phyloP scores from a whole-genome alignment of 1,139 yeast species.

The Yarrowia galli region DNA sequence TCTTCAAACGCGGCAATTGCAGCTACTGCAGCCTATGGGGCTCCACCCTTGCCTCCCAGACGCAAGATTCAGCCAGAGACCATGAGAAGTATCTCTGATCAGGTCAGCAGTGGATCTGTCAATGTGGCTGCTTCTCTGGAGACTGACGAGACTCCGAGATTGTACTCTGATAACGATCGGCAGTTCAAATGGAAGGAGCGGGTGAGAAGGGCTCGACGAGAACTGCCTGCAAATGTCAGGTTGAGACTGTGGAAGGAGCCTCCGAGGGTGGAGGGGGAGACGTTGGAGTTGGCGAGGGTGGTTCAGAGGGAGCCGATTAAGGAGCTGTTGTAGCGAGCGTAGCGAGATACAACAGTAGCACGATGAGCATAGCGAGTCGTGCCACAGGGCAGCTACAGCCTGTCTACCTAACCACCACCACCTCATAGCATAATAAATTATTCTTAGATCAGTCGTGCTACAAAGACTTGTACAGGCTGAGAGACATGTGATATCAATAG shows the following conservation, averaged over 20 bases:
- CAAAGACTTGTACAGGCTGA: no score
- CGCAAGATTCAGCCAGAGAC: slow-evolving; percentile 19
- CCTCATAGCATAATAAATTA: slow-evolving; percentile 20
- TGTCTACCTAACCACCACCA: no score
- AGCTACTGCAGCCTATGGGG: slow-evolving; percentile 40
- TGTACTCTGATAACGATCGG: slow-evolving; percentile 42
- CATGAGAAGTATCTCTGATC: slow-evolving; percentile 16
- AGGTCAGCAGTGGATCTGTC: slow-evolving; percentile 19
- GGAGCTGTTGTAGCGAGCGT: slow-evolving; percentile 11
- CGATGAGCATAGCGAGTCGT: no score
- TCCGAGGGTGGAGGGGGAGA: slow-evolving; percentile 48
- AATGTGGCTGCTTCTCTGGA: slow-evolving; percentile 5
- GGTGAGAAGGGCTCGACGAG: slow-evolving; percentile 50
- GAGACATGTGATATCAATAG: no score
- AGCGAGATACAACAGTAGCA: not conserved
- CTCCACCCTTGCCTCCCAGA: slow-evolving; percentile 35
- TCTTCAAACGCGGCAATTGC: slow-evolving; percentile 39
- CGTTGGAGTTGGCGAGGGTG: slow-evolving; percentile 37
- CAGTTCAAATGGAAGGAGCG: slow-evolving; percentile 54
- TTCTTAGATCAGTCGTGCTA: not conserved
- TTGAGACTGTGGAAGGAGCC: slow-evolving; percentile 52
- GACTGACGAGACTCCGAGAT: slow-evolving; percentile 40
- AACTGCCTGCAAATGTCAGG: slow-evolving; percentile 48
- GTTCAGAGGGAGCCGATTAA: slow-evolving; percentile 5
- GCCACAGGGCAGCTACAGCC: no score